Evolutionary conservation across 2,329 filamentous ascomycete species (phyloP), one percentile per base, ranked within the genome.

Genomic region (Fusarium ambrosium): DNA sequence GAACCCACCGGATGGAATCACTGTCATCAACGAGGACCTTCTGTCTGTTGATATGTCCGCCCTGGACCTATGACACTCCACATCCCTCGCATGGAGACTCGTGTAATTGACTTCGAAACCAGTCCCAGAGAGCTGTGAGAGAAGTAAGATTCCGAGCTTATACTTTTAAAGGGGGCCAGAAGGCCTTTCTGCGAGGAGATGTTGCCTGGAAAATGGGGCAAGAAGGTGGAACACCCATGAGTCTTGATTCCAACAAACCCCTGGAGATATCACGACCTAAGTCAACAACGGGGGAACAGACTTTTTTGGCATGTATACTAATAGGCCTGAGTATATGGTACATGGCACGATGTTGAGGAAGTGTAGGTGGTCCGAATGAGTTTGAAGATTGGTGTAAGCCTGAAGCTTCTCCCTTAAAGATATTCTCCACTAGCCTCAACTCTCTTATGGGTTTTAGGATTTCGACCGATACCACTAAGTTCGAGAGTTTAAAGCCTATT

Each of bases 131-230:
- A n/a, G 1, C n/a, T 43, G 22, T 6, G n/a, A 43, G 6, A 1
- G 11, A 22, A 6, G 39, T 1, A 43, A 8, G 1, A 13, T 0
- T 11, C 11, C n/a, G 4, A 14, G 3, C 5, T 20, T 10, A 43
- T 43, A 11, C 10, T 6, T 20, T 20, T 13, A 13, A n/a, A 13
- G 11, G 18, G 39, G 10, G 11, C 13, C 4, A 4, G 0, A 7
- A n/a, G 4, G 10, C 4, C 39, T 13, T 43, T 20, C 10, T 7
- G 39, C 4, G n/a, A 43, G 10, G n/a, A 43, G 18, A 2, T 1
- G 20, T 20, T 43, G 3, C 5, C 11, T 6, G 39, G 22, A n/a
- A 43, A 20, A 3, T 2, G 29, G 2, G 29, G 18, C 4, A 20
- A 16, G 39, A 41, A n/a, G 2, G 37, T n/a, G 18, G 39, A 20